Evolutionary conservation across 2,329 filamentous ascomycete genomes (phyloP), one percentile per base, ranked within the genome.

Genomic region (Calycina herbarum): DNA sequence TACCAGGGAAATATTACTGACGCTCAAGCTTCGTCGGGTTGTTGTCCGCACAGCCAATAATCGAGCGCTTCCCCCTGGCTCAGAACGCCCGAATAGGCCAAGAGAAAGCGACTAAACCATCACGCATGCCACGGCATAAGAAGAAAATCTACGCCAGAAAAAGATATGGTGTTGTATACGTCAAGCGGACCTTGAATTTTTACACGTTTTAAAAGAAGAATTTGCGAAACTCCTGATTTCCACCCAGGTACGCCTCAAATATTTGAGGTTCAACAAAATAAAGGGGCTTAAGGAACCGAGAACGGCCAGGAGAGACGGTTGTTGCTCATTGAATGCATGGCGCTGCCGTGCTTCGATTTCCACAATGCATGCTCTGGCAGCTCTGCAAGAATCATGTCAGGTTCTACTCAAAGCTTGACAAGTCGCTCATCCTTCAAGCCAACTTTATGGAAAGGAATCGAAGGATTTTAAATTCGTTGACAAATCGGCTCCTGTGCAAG

Each of bases 1-100:
- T 51, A 51, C 45, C 48, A 24, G 48, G 48, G 20, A 54, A 54
- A 54, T 54, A 24, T 54, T 54, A 40, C 48, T 54, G 48, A 54
- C 48, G 48, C 48, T 24, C 48, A 54, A 54, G 48, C 48, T 27
- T 54, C 20, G n/a, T 54, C 20, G 48, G 38, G 8, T 24, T 54
- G 48, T 24, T 54, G 48, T 54, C 48, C 48, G 48, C 48, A 27
- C 48, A 54, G 48, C 45, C 45, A 51, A 51, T 51, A 11, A 51
- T 51, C 45, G 45, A 54, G 48, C 45, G 24, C 48, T 54, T 54
- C n/a, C 48, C 48, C 48, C 20, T 54, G 48, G 48, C 48, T 27
- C 20, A 27, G 48, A 7, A 27, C 20, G 10, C 48, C 48, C 11
- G 5, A 24, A 24, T 54, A 13, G 48, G 48, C 20, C 42, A 48